These are phyloP conservation scores for Globisporangium splendens DNA, from an alignment of 352 stramenopile species.

Conservation along the genomic window DNA sequence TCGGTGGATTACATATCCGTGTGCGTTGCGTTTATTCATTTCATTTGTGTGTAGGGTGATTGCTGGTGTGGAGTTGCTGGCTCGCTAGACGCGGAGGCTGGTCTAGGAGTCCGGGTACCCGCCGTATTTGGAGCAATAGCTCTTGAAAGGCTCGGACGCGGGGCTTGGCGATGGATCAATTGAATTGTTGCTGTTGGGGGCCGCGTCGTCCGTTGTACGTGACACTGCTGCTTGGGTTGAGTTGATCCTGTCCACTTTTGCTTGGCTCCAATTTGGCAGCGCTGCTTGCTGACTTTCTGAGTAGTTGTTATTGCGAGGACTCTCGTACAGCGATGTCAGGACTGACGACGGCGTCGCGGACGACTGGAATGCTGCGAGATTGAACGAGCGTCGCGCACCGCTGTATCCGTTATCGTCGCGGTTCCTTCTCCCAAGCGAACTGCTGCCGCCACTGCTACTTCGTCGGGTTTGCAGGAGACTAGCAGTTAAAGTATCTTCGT, in stretches of 20 bases:
- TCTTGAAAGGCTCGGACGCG: slow-evolving; percentile 52
- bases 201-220: slow-evolving; percentile 3
- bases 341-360: slow-evolving; percentile 6
- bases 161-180: slow-evolving; percentile 24
- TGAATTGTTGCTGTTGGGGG: slow-evolving; percentile 16
- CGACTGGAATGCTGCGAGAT: slow-evolving; percentile 54
- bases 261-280: slow-evolving; percentile 39
- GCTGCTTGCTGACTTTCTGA: slow-evolving; percentile 6
- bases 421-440: slow-evolving; percentile 11
- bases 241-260: slow-evolving; percentile 20
- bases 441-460: slow-evolving; percentile 3
- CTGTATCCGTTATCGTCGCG: slow-evolving; percentile 31
- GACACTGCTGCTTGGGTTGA: not conserved
- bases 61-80: not conserved
- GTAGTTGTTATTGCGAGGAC: slow-evolving; percentile 21
- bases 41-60: slow-evolving; percentile 2
- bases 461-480: too few relatives aligned
- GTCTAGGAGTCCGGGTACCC: slow-evolving; percentile 60
- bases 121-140: slow-evolving; percentile 86
- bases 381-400: slow-evolving; percentile 33
- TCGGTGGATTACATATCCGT: slow-evolving; percentile 4
- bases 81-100: too few relatives aligned
- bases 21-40: slow-evolving; percentile 1
- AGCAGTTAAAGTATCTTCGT: too few relatives aligned
- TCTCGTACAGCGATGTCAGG: slow-evolving; percentile 11